Conservation (phyloP, 2,329 filamentous ascomycete genomes). For the Thelonectria rubi region DNA sequence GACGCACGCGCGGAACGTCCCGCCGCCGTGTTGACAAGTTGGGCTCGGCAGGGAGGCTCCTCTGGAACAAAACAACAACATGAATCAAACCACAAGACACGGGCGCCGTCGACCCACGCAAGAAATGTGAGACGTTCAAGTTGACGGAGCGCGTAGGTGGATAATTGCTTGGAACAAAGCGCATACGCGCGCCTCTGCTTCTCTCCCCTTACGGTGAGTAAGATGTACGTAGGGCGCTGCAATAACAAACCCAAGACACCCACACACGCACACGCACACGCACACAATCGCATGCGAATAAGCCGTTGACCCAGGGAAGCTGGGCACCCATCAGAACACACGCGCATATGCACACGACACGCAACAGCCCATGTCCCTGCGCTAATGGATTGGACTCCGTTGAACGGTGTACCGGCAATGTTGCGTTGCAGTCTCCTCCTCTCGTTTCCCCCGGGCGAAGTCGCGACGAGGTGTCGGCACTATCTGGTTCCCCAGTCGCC, state of each 20-base stretch:
- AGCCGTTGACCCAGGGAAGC: background rate
- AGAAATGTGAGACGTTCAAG: background rate
- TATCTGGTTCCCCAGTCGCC: background rate
- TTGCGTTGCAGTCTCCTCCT: background rate
- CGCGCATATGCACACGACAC: constrained; percentile 19
- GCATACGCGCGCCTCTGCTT: background rate
- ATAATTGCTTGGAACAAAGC: background rate
- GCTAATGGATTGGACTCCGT: background rate
- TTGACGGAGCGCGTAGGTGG: background rate
- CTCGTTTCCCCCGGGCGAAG: background rate
- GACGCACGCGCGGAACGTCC: constrained; percentile 38
- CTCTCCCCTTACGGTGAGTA: background rate
- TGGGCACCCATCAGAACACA: background rate
- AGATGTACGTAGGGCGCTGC: background rate
- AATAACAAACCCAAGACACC: constrained; percentile 3
- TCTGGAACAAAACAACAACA: constrained; percentile 27
- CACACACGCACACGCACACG: background rate
- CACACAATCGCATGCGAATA: background rate
- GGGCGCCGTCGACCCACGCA: constrained; percentile 1
- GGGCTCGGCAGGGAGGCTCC: constrained; percentile 12
- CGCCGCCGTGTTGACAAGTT: constrained; percentile 20
- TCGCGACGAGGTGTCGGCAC: background rate
- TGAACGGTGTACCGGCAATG: background rate
- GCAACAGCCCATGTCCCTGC: constrained; percentile 9
- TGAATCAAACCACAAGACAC: constrained; percentile 9